A percentile compares a stretch with the other conserved stretches of the same genome.
Conservation (phyloP, 306 rosid genomes). For the Castanospermum australe region DNA sequence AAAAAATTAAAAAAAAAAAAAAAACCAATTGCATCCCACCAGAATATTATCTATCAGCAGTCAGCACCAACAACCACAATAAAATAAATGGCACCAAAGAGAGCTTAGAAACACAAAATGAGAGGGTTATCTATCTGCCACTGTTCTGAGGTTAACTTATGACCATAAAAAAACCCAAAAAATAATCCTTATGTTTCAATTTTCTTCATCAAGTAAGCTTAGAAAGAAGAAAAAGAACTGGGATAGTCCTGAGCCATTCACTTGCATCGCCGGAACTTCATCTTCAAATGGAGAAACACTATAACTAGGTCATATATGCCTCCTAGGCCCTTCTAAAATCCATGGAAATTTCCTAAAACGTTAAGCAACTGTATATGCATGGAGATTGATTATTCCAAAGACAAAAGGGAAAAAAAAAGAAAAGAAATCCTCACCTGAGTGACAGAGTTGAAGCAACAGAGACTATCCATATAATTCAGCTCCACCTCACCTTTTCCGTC, state of each 20-base stretch:
- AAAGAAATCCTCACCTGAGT: conserved; percentile 56
- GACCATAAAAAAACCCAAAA: not conserved
- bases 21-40: not conserved
- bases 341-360: not conserved
- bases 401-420: not conserved
- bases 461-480: conserved; percentile 64
- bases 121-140: not conserved
- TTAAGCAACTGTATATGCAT: not conserved
- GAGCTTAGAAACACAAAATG: not conserved
- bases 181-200: conserved; percentile 1
- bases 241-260: conserved; percentile 14
- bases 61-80: not conserved
- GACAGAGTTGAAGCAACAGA: conserved; percentile 77
- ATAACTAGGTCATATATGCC: not conserved
- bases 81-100: not conserved
- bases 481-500: conserved; percentile 45
- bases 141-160: not conserved
- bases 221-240: conserved; percentile 16
- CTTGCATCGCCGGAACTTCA: not conserved
- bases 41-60: not conserved
- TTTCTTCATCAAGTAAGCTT: conserved; percentile 19
- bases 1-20: too few relatives aligned
- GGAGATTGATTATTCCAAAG: conserved; percentile 5
- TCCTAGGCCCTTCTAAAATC: not conserved
- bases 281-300: not conserved